Evolutionary conservation across 306 rosid species (phyloP), one percentile per base, ranked within the genome.

Genomic region (Calophaca sinica): DNA sequence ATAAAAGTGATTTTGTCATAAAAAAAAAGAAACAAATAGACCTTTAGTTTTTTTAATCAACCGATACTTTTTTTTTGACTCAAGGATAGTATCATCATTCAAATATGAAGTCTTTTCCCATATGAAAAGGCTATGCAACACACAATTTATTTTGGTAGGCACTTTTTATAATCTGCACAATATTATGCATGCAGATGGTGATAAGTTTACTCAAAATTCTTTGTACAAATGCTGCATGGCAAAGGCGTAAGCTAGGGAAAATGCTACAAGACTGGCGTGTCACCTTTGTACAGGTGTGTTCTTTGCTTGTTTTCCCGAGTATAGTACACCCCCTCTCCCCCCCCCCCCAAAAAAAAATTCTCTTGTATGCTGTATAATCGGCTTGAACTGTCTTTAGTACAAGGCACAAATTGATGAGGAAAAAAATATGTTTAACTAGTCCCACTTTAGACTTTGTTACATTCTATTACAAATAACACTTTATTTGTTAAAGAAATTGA

Each of bases 161-260:
- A 50, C 33, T 80, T 74, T 14, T 39, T 75, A 72, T 87, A 84
- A 86, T 75, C 39, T 31, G 44, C 74, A 33, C 68, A 48, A 62
- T 72, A 48, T 80, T 66, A 32, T 52, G 52, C 64, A 36, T 84
- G 90, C 98, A 94, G 98, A 85, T 88, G 76, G 90, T 91, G 52
- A 76, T 86, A 55, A 87, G 86, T 84, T 85, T 88, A 83, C 93
- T 94, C 69, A 94, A 88, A 82, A 83, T 90, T 79, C 85, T 92
- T 33, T 94, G 98, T 81, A 87, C 98, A 77, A 94, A 91, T 88
- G 79, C 93, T 70, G 90, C 98, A 50, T 91, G 98, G 98, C 96
- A 94, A 84, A 89, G 98, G 80, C 98, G 98, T 82, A 94, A 94
- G 89, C 92, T 94, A 20, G 98, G 98, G 72, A 94, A 91, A 84